These are phyloP conservation scores for Sporothrix pseudoabietina DNA, from an alignment of 2,329 filamentous ascomycete genomes.

Conservation along the genomic window DNA sequence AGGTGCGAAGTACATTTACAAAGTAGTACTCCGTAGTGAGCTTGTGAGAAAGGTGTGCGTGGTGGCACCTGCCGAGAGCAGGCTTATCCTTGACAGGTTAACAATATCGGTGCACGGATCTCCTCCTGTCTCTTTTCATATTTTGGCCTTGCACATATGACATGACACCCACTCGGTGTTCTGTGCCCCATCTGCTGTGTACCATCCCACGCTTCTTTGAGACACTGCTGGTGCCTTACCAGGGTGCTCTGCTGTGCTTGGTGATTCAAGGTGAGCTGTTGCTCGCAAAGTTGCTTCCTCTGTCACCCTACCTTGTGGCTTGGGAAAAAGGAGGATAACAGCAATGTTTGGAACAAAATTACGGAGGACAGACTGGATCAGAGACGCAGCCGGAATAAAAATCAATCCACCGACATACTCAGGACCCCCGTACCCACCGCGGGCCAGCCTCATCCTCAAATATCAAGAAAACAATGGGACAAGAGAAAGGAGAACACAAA, in stretches of 20 bases:
- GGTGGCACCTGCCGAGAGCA: slow-evolving; percentile 5
- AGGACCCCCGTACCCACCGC: neutral
- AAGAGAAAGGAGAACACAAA: neutral
- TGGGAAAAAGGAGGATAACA: neutral
- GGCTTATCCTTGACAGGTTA: slow-evolving; percentile 8
- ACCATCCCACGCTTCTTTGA: slow-evolving; percentile 6
- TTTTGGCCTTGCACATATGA: neutral
- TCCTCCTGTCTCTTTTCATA: neutral
- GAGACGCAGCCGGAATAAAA: neutral
- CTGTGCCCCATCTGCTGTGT: neutral
- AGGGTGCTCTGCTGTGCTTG: too few relatives aligned
- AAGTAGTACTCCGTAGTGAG: neutral
- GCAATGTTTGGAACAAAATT: neutral
- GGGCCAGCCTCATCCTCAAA: slow-evolving; percentile 8
- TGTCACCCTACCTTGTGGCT: neutral
- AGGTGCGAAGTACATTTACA: neutral
- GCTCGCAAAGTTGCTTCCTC: neutral
- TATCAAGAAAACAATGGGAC: neutral
- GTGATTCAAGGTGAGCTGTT: neutral
- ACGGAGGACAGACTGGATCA: neutral
- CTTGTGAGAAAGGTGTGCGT: slow-evolving; percentile 2
- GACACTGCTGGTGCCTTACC: neutral
- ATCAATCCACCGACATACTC: neutral
- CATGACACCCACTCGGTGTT: neutral
- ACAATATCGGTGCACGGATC: neutral